Conservation (phyloP, 1,139 yeast genomes). For the Pichia sp. region DNA sequence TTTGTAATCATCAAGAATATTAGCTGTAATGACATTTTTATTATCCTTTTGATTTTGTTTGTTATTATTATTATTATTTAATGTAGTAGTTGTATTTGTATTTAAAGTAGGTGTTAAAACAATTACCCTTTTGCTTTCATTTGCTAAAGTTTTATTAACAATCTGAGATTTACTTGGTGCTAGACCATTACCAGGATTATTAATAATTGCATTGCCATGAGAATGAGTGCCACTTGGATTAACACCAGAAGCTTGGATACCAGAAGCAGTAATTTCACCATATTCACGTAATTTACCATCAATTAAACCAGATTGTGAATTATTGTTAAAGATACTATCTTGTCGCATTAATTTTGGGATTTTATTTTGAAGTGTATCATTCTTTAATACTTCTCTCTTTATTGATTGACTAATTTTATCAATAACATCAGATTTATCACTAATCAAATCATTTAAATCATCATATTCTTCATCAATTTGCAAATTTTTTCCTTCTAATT, state of each 20-base stretch:
- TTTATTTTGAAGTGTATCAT: background rate
- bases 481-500: no score
- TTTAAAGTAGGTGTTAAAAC: slow-evolving; percentile 13
- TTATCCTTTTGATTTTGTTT: no score
- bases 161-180: slow-evolving; percentile 66
- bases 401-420: slow-evolving; percentile 10
- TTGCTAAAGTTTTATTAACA: slow-evolving; percentile 46
- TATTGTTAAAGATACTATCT: slow-evolving; percentile 7
- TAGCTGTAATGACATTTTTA: background rate
- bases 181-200: slow-evolving; percentile 57
- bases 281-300: slow-evolving; percentile 26
- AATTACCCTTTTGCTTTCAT: slow-evolving; percentile 23
- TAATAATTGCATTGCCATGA: slow-evolving; percentile 9
- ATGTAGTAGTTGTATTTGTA: no score
- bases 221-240: slow-evolving; percentile 17
- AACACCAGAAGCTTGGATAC: slow-evolving; percentile 40
- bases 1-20: background rate
- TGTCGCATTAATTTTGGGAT: slow-evolving; percentile 10
- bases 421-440: slow-evolving; percentile 12
- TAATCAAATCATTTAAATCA: slow-evolving; percentile 3
- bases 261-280: slow-evolving; percentile 73
- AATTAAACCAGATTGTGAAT: slow-evolving; percentile 3
- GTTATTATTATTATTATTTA: background rate
- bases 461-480: background rate
- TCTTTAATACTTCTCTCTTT: background rate